Evolutionary conservation across 2,329 filamentous ascomycete species (phyloP).

Genomic region (Fusarium gaditjirri): DNA sequence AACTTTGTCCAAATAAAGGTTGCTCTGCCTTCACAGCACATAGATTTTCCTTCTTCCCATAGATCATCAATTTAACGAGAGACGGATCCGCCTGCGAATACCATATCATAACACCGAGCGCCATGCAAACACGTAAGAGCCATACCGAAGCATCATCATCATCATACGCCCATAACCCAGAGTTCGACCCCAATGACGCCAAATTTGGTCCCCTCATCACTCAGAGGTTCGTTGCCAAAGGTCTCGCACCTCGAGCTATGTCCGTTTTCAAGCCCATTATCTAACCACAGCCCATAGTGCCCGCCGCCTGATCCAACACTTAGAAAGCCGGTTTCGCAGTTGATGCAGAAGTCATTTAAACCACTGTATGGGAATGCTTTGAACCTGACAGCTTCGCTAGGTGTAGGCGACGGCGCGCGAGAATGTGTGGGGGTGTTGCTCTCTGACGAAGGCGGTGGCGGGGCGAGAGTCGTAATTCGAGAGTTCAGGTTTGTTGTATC

Average conservation of each 20-base stretch:
- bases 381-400: conserved; percentile 85
- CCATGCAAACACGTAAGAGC: conserved; percentile 20
- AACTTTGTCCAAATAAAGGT: neutral
- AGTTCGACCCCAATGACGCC: conserved; percentile 90
- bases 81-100: conserved; percentile 1
- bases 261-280: conserved; percentile 84
- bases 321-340: conserved; percentile 86
- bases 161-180: conserved; percentile 80
- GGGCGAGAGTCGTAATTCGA: conserved; percentile 54
- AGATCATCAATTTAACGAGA: conserved; percentile 11
- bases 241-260: conserved; percentile 87
- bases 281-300: conserved; percentile 92
- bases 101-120: conserved; percentile 32
- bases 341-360: conserved; percentile 95
- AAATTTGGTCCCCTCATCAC: conserved; percentile 93
- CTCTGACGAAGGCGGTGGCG: conserved; percentile 41
- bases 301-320: conserved; percentile 90
- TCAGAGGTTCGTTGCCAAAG: conserved; percentile 93
- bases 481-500: conserved; percentile 59
- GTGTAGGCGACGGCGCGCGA: conserved; percentile 53
- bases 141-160: conserved; percentile 24
- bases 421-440: conserved; percentile 42
- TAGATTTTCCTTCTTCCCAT: neutral
- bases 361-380: conserved; percentile 97
- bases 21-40: neutral